These are phyloP conservation scores for Beauveria sp. DNA, from an alignment of 2,329 filamentous ascomycete genomes.

Conservation along the genomic window DNA sequence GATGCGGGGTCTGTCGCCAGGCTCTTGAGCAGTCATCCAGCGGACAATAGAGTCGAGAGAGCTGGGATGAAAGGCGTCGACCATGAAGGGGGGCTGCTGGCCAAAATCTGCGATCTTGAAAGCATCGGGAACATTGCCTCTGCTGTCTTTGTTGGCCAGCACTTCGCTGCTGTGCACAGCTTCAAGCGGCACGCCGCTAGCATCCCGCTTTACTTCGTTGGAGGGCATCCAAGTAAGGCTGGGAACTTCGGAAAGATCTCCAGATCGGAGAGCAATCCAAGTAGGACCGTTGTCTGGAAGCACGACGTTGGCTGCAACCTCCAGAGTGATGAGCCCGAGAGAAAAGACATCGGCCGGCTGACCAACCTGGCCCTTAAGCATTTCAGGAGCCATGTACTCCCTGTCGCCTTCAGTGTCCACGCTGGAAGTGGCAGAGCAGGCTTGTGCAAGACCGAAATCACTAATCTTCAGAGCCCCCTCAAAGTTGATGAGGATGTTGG, in stretches of 20 bases:
- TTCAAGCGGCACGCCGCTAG: slow-evolving; percentile 45
- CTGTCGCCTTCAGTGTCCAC: slow-evolving; percentile 92
- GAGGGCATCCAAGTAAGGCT: slow-evolving; percentile 76
- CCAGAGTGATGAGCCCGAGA: slow-evolving; percentile 86
- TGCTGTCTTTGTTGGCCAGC: slow-evolving; percentile 24
- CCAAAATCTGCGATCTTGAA: slow-evolving; percentile 43
- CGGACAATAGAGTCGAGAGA: slow-evolving; percentile 78
- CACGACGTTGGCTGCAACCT: slow-evolving; percentile 88
- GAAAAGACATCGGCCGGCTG: slow-evolving; percentile 92
- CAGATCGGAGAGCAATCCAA: slow-evolving; percentile 84
- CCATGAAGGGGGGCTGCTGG: slow-evolving; percentile 80
- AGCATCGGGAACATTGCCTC: slow-evolving; percentile 34
- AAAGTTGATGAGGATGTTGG: slow-evolving; percentile 75
- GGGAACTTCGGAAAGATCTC: slow-evolving; percentile 82
- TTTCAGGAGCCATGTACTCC: slow-evolving; percentile 92
- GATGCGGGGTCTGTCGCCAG: slow-evolving; percentile 63
- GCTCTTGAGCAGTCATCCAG: slow-evolving; percentile 79
- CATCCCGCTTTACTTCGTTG: slow-evolving; percentile 64
- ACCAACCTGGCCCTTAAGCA: slow-evolving; percentile 77
- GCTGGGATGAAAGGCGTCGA: slow-evolving; percentile 60
- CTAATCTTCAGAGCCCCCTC: slow-evolving; percentile 78
- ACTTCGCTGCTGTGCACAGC: slow-evolving; percentile 29
- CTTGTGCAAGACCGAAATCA: slow-evolving; percentile 75
- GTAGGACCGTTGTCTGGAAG: slow-evolving; percentile 87
- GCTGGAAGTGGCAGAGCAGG: slow-evolving; percentile 66